These are phyloP conservation scores for Vachellia pachyceras DNA, from an alignment of 306 rosid species.

Conservation along the genomic window DNA sequence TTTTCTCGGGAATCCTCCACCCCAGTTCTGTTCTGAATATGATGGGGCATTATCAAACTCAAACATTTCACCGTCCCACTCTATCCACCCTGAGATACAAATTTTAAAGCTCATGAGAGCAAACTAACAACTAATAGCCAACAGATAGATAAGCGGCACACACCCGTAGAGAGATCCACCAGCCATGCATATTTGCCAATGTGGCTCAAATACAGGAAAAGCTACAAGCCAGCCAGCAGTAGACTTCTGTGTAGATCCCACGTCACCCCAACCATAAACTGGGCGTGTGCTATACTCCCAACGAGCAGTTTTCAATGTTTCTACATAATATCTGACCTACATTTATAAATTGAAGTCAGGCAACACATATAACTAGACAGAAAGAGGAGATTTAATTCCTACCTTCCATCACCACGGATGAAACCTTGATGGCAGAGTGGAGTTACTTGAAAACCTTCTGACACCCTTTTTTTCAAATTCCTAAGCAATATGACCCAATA, in stretches of 20 bases:
- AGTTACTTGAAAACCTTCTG: slow-evolving; percentile 95
- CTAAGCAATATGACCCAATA: slow-evolving; percentile 48
- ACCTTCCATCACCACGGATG: slow-evolving; percentile 95
- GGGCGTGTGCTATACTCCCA: slow-evolving; percentile 96
- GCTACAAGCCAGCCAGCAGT: slow-evolving; percentile 99
- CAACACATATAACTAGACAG: slow-evolving; percentile 27
- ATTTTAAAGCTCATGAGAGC: slow-evolving; percentile 43
- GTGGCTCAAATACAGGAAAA: slow-evolving; percentile 97
- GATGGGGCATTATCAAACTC: slow-evolving; percentile 94
- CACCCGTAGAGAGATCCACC: slow-evolving; percentile 94
- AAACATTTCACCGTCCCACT: slow-evolving; percentile 93
- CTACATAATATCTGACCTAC: slow-evolving; percentile 78
- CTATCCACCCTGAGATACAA: slow-evolving; percentile 94
- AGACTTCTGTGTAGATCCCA: slow-evolving; percentile 80
- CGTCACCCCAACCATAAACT: slow-evolving; percentile 95
- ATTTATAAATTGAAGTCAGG: slow-evolving; percentile 41
- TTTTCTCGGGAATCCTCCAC: slow-evolving; percentile 95
- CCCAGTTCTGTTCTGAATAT: slow-evolving; percentile 97
- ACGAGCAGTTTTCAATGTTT: slow-evolving; percentile 81
- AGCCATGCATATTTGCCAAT: slow-evolving; percentile 98
- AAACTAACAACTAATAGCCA: slow-evolving; percentile 24
- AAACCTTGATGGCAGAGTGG: slow-evolving; percentile 95
- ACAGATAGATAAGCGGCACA: slow-evolving; percentile 36
- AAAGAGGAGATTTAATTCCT: slow-evolving; percentile 20
- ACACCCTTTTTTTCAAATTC: slow-evolving; percentile 73